Evolutionary conservation across 2,329 filamentous ascomycete genomes (phyloP), one percentile per base, ranked within the genome.

Genomic region (Fusarium sublunatum): DNA sequence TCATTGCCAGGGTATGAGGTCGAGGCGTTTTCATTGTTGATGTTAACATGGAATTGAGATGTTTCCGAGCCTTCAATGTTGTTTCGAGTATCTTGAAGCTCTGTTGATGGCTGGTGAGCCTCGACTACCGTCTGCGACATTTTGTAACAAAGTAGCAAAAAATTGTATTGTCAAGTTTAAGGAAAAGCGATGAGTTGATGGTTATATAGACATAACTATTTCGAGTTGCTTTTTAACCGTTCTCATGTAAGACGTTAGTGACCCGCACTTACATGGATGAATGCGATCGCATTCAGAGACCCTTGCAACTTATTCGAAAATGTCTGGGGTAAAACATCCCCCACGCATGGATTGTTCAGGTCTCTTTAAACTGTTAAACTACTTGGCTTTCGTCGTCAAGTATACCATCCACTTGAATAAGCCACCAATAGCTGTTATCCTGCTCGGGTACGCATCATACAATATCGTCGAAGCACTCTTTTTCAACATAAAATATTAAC

Each of bases 251-350:
- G 5, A 41, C 47, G 11, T 28, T 22, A 12, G 8, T 5, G 36
- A 35, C 39, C 29, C 12, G 11, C 31, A 13, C 46, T 50, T 45
- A 25, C 25, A 29, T 28, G 28, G 34, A 25, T 29, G 45, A 64
- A 65, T 64, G 61, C 61, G 61, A 65, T 65, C 61, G 61, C 47
- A 65, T 65, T 59, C 55, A 65, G 25, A 35, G 45, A 32, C 22
- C 44, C 29, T 15, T n/a, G 15, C 13, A 38, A 22, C 19, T 39
- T 19, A 39, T n/a, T n/a, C 13, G 11, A 10, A 25, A 24, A 39
- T 24, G 15, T n/a, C 15, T 9, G 35, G 35, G 35, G 35, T 15
- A 38, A 8, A n/a, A n/a, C n/a, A n/a, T n/a, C n/a, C 35, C 35
- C 35, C 35, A 29, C 19, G 35, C 19, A 38, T 36, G 34, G 15